A percentile compares a stretch with the other conserved stretches of the same genome.
phyloP scores from a whole-genome alignment of 2,329 filamentous ascomycete species.

The Sclerotinia borealis region DNA sequence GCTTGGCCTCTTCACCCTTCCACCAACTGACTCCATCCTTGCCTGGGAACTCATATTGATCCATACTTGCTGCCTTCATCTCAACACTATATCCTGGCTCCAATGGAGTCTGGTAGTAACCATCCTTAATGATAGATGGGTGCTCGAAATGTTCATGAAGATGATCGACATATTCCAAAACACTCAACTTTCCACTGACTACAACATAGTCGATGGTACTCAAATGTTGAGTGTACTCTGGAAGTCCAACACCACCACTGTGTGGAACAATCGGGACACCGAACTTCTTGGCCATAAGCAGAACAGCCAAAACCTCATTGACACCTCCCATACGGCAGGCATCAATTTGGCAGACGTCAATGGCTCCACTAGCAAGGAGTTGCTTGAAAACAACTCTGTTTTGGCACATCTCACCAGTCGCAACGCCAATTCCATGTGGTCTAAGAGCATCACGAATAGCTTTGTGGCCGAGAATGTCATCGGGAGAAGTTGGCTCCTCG shows the following conservation, averaged over 20 bases:
- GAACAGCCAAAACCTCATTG: conserved; percentile 85
- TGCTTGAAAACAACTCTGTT: conserved; percentile 95
- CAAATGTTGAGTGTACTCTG: conserved; percentile 90
- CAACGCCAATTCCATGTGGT: conserved; percentile 72
- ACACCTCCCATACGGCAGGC: conserved; percentile 85
- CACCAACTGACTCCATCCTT: conserved; percentile 72
- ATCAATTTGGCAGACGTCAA: conserved; percentile 86
- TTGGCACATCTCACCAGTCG: conserved; percentile 93
- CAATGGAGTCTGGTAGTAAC: conserved; percentile 80
- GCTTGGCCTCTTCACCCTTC: conserved; percentile 53
- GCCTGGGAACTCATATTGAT: conserved; percentile 69
- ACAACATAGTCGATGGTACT: conserved; percentile 90
- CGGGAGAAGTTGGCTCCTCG: conserved; percentile 85
- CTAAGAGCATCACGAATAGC: conserved; percentile 74
- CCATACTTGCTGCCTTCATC: conserved; percentile 89
- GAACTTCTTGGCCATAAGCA: conserved; percentile 71
- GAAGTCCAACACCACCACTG: conserved; percentile 81
- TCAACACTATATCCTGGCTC: conserved; percentile 86
- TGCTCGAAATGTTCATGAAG: conserved; percentile 89
- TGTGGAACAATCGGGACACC: conserved; percentile 81
- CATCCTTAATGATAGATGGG: conserved; percentile 72
- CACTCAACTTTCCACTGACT: conserved; percentile 71
- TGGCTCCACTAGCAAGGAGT: conserved; percentile 69
- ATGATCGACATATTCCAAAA: conserved; percentile 90
- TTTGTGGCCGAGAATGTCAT: conserved; percentile 84